Conservation (phyloP, 2,329 filamentous ascomycete species). For the Aspergillus pseudoglaucus region DNA sequence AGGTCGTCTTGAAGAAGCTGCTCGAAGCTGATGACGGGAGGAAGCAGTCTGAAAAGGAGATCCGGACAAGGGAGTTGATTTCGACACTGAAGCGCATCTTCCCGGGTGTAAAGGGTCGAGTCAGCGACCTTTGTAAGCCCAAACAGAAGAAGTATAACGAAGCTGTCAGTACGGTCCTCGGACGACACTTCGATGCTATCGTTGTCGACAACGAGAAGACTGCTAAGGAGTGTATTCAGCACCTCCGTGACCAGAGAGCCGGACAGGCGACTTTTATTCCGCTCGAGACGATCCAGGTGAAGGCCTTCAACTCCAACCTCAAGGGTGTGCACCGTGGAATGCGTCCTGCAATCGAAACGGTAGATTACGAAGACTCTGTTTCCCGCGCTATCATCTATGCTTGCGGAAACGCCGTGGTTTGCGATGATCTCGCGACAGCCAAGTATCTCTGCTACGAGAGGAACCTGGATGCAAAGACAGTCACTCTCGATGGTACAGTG, state of each 20-base stretch:
- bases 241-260: constrained; percentile 82
- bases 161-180: constrained; percentile 85
- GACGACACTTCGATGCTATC: constrained; percentile 87
- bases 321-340: constrained; percentile 80
- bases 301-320: constrained; percentile 78
- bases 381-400: constrained; percentile 92
- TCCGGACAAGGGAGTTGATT: constrained; percentile 73
- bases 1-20: constrained; percentile 73
- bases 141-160: constrained; percentile 97
- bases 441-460: constrained; percentile 84
- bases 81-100: constrained; percentile 83
- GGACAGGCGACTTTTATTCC: constrained; percentile 91
- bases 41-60: constrained; percentile 77
- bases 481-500: constrained; percentile 89
- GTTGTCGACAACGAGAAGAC: constrained; percentile 94
- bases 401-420: constrained; percentile 91
- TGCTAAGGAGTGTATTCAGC: constrained; percentile 87
- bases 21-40: constrained; percentile 77
- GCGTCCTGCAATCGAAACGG: constrained; percentile 87
- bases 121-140: constrained; percentile 87
- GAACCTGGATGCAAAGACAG: constrained; percentile 83
- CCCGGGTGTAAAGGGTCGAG: constrained; percentile 81
- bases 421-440: constrained; percentile 77
- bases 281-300: constrained; percentile 94
- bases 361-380: constrained; percentile 82